These are phyloP conservation scores for Dentiscutata heterogama DNA, from an alignment of 371 early-diverging fungal genomes.

Conservation along the genomic window DNA sequence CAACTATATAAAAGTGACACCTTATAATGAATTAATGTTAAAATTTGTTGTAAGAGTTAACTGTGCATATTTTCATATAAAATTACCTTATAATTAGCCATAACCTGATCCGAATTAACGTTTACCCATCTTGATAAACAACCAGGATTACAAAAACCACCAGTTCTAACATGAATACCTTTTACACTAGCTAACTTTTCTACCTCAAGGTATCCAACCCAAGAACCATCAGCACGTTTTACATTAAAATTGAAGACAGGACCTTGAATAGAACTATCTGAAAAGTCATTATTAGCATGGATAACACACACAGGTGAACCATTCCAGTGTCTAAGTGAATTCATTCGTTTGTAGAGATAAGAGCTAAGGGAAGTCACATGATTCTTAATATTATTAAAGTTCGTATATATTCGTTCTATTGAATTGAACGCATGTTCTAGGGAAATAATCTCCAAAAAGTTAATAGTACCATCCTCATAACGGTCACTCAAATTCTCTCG, in stretches of 20 bases:
- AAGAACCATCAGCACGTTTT: conserved; percentile 57
- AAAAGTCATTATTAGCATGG: conserved; percentile 58
- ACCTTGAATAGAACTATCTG: conserved; percentile 57
- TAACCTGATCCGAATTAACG: conserved; percentile 54
- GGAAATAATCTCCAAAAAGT: conserved; percentile 72
- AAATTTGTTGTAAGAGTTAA: too few relatives aligned
- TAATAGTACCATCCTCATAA: conserved; percentile 79
- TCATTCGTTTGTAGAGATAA: conserved; percentile 55
- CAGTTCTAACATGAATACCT: conserved; percentile 72
- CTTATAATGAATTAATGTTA: too few relatives aligned
- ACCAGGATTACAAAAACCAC: conserved; percentile 83
- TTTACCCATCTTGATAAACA: conserved; percentile 69
- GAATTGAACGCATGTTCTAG: conserved; percentile 70
- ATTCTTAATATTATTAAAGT: conserved; percentile 49
- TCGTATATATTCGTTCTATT: conserved; percentile 50
- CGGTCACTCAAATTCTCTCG: conserved; percentile 56
- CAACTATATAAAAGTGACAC: too few relatives aligned
- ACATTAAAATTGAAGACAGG: conserved; percentile 77
- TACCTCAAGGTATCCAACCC: conserved; percentile 67
- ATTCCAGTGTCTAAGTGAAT: conserved; percentile 59
- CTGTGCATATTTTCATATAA: too few relatives aligned
- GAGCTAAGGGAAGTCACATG: conserved; percentile 57
- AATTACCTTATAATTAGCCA: conserved; percentile 44
- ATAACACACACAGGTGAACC: conserved; percentile 61
- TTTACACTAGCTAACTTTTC: conserved; percentile 66